Base-by-base conservation (phyloP, 495 filamentous ascomycete species). In the Xylaria longipes region DNA sequence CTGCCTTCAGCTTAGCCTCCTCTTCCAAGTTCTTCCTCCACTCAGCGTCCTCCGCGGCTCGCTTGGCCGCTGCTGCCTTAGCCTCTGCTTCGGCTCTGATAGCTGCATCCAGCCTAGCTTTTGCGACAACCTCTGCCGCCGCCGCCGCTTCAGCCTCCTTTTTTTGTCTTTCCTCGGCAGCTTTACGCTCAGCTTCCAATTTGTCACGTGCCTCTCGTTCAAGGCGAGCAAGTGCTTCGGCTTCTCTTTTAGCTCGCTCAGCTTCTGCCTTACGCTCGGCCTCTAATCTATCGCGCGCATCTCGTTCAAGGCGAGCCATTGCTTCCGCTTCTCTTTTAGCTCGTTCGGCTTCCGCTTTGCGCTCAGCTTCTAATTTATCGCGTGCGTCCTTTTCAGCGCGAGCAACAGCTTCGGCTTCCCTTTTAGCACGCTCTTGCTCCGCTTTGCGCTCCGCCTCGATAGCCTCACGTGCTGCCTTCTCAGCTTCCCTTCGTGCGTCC, bases 131-230 rank as follows among this genome's bases (percentile, higher is more conserved):
- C 63, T 83, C 82, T 11, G 80, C 82, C 1, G 78, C 73, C n/a
- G 83, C 84, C 25, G 79, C 80, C 8, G 82, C 80, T 52, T 85
- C 83, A 5, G 87, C 85, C 45, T 88, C 87, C 52, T 78, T 84
- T 60, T 81, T 86, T 35, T 81, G 82, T 72, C 83, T 83, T 60
- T 90, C 88, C 7, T 85, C 87, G 39, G 83, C 84, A 54, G 84
- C 86, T 71, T 85, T 85, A 14, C 76, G 72, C 52, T 81, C 78
- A 1, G 72, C 77, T 52, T 82, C 79, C 8, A 81, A 61, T 71
- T 80, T 82, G 14, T 79, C 78, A 62, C 80, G 73, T 57, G 82
- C 78, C 31, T 78, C 74, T 54, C 80, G 76, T 60, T 81, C 81
- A n/a, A 79, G 78, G 5, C 79, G 80, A 61, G 78, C 79, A 31